Evolutionary conservation across 768 basidiomycete genomes (phyloP).

Genomic region (Lentinula sp.): DNA sequence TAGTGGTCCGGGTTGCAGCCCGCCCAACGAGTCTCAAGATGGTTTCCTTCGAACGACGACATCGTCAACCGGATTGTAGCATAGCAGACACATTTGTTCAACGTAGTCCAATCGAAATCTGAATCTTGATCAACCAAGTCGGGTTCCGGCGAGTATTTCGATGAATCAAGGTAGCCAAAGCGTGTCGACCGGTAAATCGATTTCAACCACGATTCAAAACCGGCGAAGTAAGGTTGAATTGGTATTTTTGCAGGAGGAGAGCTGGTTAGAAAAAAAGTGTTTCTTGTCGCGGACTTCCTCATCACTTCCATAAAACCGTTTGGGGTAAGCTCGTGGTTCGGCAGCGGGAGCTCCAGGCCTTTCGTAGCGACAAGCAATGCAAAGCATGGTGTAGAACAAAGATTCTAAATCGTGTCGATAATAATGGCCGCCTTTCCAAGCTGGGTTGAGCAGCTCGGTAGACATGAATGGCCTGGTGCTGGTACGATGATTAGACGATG

Average conservation of each 20-base stretch:
- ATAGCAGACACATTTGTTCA: no score
- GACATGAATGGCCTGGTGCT: constrained; percentile 3
- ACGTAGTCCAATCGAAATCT: no score
- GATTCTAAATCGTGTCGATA: constrained; percentile 8
- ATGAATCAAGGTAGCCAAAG: no score
- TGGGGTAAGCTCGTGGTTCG: background rate
- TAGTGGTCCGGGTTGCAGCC: no score
- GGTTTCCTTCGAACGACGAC: no score
- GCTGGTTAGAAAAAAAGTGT: background rate
- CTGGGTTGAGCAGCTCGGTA: background rate
- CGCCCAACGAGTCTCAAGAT: no score
- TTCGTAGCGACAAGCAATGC: background rate
- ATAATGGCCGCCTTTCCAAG: background rate
- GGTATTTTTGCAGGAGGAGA: background rate
- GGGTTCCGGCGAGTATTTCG: no score
- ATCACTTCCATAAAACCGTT: background rate
- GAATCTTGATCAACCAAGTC: no score
- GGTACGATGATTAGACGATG: background rate
- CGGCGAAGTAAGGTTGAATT: background rate
- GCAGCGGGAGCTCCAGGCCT: background rate
- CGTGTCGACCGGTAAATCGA: background rate
- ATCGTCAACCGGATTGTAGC: no score
- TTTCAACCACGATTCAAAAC: background rate
- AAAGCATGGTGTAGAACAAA: background rate
- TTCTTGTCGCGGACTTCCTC: background rate